A percentile compares a stretch with the other conserved stretches of the same genome.
Conservation (phyloP, 1,284 basidiomycete genomes). For the Malassezia nana region DNA sequence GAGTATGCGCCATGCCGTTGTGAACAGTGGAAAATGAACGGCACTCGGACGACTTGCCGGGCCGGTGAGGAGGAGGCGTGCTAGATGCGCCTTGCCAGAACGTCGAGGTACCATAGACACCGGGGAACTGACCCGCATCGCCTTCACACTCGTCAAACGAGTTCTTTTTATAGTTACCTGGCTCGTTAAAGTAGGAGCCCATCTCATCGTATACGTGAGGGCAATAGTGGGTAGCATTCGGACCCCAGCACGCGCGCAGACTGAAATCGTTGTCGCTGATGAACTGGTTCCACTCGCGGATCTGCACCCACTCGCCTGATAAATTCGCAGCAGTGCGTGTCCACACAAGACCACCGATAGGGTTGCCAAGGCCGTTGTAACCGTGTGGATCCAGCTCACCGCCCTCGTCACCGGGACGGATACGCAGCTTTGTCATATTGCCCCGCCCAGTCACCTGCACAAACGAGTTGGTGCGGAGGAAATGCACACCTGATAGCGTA, state of each 20-base stretch:
- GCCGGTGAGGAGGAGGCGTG: conserved; percentile 4
- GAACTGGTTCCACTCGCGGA: conserved; percentile 44
- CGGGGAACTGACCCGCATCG: conserved; percentile 32
- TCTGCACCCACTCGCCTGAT: conserved; percentile 36
- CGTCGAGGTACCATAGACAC: conserved; percentile 37
- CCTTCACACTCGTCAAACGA: conserved; percentile 41
- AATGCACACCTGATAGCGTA: conserved; percentile 63
- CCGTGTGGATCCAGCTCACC: conserved; percentile 49
- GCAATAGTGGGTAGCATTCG: conserved; percentile 34
- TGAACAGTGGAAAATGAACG: not conserved
- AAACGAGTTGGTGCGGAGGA: conserved; percentile 59
- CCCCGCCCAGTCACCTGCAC: conserved; percentile 58
- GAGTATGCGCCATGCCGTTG: not conserved
- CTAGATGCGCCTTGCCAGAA: conserved; percentile 29
- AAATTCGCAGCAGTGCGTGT: conserved; percentile 21
- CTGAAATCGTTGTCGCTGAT: conserved; percentile 42
- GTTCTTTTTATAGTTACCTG: conserved; percentile 34
- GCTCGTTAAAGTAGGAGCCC: conserved; percentile 40
- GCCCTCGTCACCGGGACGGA: conserved; percentile 40
- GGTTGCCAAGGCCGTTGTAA: conserved; percentile 36
- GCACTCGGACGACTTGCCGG: conserved; percentile 11
- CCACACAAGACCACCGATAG: conserved; percentile 35
- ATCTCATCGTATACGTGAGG: conserved; percentile 45
- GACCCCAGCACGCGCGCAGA: conserved; percentile 43
- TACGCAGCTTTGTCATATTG: conserved; percentile 48